A percentile compares a stretch with the other conserved stretches of the same genome.
Evolutionary conservation across 2,329 filamentous ascomycete species (phyloP).

Genomic region (Cladosporium velox): DNA sequence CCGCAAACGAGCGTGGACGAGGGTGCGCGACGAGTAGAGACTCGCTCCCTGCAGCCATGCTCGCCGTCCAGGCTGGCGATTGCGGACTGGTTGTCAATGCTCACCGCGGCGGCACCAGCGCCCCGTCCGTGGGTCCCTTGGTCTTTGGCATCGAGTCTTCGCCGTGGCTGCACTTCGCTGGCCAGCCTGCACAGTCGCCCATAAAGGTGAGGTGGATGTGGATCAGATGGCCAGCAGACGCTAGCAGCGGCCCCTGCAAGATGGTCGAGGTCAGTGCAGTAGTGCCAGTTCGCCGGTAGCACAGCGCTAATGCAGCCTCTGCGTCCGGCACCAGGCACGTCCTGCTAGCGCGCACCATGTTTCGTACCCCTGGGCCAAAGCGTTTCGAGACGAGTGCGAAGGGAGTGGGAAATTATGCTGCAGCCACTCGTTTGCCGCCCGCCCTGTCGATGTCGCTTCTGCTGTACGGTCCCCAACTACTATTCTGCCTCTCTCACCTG

Average conservation of each 20-base stretch:
- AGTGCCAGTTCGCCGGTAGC: constrained; percentile 1
- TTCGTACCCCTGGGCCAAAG: constrained; percentile 13
- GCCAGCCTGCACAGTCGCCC: neutral
- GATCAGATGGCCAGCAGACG: neutral
- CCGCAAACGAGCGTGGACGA: constrained; percentile 1
- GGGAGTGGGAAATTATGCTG: neutral
- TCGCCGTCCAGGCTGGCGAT: neutral
- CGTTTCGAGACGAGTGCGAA: neutral
- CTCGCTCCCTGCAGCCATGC: neutral
- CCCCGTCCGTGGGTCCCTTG: neutral
- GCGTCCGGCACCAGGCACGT: neutral
- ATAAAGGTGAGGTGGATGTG: constrained; percentile 1
- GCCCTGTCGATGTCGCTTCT: neutral
- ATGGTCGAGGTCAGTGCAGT: neutral
- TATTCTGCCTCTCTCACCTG: too few relatives aligned
- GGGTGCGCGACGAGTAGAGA: neutral
- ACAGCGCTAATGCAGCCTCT: neutral
- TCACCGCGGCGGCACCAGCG: constrained; percentile 9
- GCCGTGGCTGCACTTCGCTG: neutral
- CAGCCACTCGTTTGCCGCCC: constrained; percentile 1
- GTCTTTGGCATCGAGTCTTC: neutral
- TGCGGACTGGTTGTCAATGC: neutral
- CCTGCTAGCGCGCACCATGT: constrained; percentile 8
- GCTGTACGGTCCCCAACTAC: neutral
- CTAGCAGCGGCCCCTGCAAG: neutral